A percentile compares a stretch with the other conserved stretches of the same genome.
phyloP scores from a whole-genome alignment of 768 basidiomycete species.

The Suillus sp. region DNA sequence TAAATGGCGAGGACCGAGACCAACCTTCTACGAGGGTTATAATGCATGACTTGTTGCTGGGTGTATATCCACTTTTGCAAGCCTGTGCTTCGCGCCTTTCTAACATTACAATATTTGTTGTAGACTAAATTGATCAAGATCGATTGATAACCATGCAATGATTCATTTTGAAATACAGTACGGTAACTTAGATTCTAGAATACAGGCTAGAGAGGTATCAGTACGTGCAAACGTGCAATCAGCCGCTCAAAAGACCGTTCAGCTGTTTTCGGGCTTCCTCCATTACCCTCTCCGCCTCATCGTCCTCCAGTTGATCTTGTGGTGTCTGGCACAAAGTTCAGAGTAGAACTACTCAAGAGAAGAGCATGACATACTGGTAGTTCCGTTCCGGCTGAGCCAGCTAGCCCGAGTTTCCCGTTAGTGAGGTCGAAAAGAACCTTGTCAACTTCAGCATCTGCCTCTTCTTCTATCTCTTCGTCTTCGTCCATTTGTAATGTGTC shows the following conservation, averaged over 20 bases:
- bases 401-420: slow-evolving; percentile 91
- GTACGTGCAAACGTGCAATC: slow-evolving; percentile 4
- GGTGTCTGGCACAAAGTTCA: slow-evolving; percentile 43
- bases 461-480: slow-evolving; percentile 93
- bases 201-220: slow-evolving; percentile 11
- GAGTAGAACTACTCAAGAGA: slow-evolving; percentile 6
- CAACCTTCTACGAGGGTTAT: slow-evolving; percentile 52
- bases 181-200: not conserved
- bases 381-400: slow-evolving; percentile 68
- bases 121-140: not conserved
- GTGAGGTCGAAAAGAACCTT: slow-evolving; percentile 95
- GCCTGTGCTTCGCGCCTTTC: slow-evolving; percentile 52
- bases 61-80: slow-evolving; percentile 26
- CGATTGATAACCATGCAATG: not conserved
- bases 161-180: not conserved
- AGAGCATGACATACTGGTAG: slow-evolving; percentile 63
- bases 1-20: slow-evolving; percentile 85
- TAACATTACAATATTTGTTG: slow-evolving; percentile 22
- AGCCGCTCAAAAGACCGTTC: slow-evolving; percentile 75
- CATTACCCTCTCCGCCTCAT: slow-evolving; percentile 86
- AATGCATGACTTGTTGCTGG: slow-evolving; percentile 56
- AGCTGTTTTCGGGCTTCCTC: slow-evolving; percentile 89
- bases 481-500: slow-evolving; percentile 91
- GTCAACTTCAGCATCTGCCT: slow-evolving; percentile 97
- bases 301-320: slow-evolving; percentile 69